Conservation (phyloP, 768 basidiomycete species). For the Boletus rufocinnamomeus region DNA sequence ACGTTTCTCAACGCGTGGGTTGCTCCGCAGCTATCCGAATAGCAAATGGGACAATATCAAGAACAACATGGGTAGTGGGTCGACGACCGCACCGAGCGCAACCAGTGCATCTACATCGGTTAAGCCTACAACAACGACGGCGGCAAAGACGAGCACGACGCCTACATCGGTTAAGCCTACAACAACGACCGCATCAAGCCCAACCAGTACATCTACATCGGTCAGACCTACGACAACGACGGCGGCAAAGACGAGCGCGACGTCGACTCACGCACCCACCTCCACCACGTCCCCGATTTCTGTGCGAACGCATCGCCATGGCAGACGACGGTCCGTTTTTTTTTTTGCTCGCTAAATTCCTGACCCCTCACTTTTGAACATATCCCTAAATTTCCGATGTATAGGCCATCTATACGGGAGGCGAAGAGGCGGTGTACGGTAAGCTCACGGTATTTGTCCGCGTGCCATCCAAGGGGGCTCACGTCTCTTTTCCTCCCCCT, state of each 20-base stretch:
- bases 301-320: slow-evolving; percentile 48
- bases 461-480: not conserved
- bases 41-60: slow-evolving; percentile 74
- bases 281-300: slow-evolving; percentile 16
- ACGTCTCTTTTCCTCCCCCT: not conserved
- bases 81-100: slow-evolving; percentile 23
- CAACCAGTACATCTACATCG: slow-evolving; percentile 20
- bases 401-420: slow-evolving; percentile 38
- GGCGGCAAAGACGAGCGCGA: not conserved
- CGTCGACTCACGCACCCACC: slow-evolving; percentile 13
- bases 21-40: slow-evolving; percentile 51
- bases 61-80: slow-evolving; percentile 54
- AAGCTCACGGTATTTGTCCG: slow-evolving; percentile 11
- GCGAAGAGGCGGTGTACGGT: slow-evolving; percentile 45
- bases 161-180: not conserved
- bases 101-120: slow-evolving; percentile 16
- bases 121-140: not conserved
- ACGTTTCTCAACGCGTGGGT: not conserved
- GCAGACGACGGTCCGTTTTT: slow-evolving; percentile 32
- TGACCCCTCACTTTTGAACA: not conserved
- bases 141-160: not conserved
- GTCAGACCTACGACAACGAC: not conserved
- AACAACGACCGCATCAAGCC: slow-evolving; percentile 17
- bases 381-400: not conserved
- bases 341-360: not conserved